Evolutionary conservation across 2,329 filamentous ascomycete genomes (phyloP).

Genomic region (Colletotrichum cereale): DNA sequence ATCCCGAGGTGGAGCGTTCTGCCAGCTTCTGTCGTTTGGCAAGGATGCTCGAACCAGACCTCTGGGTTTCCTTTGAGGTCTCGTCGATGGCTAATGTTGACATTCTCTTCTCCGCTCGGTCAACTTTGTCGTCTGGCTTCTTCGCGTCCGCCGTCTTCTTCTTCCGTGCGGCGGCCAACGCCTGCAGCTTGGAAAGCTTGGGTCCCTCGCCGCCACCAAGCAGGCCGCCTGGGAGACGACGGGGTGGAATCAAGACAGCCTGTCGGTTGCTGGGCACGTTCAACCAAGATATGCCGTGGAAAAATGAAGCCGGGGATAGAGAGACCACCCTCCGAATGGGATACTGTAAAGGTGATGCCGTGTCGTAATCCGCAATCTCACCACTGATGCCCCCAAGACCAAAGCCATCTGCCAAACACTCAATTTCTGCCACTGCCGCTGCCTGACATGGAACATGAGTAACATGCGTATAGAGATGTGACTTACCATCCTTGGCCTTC

Average conservation of each 20-base stretch:
- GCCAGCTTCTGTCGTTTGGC: constrained; percentile 43
- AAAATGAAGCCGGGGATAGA: constrained; percentile 68
- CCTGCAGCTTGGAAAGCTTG: constrained; percentile 91
- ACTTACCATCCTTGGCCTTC: constrained; percentile 59
- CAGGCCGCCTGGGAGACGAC: constrained; percentile 71
- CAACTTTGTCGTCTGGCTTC: constrained; percentile 45
- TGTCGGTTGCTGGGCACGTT: constrained; percentile 75
- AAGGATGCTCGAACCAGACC: constrained; percentile 40
- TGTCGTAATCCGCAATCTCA: constrained; percentile 8
- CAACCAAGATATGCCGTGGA: constrained; percentile 88
- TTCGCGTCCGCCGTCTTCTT: constrained; percentile 80
- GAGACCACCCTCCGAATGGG: constrained; percentile 42
- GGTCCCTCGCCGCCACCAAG: constrained; percentile 79
- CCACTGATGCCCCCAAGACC: constrained; percentile 23
- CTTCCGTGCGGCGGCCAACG: constrained; percentile 86
- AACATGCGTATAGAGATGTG: constrained; percentile 23
- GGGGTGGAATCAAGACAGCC: constrained; percentile 72
- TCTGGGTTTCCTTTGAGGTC: constrained; percentile 40
- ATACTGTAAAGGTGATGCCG: constrained; percentile 22
- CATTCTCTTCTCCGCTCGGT: constrained; percentile 47
- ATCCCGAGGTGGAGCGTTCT: constrained; percentile 36
- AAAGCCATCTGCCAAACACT: constrained; percentile 41
- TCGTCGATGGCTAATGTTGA: constrained; percentile 42
- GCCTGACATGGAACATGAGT: constrained; percentile 23
- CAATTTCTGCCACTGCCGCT: constrained; percentile 40